These are phyloP conservation scores for Hirsutella minnesotensis DNA, from an alignment of 2,329 filamentous ascomycete species.

Conservation along the genomic window DNA sequence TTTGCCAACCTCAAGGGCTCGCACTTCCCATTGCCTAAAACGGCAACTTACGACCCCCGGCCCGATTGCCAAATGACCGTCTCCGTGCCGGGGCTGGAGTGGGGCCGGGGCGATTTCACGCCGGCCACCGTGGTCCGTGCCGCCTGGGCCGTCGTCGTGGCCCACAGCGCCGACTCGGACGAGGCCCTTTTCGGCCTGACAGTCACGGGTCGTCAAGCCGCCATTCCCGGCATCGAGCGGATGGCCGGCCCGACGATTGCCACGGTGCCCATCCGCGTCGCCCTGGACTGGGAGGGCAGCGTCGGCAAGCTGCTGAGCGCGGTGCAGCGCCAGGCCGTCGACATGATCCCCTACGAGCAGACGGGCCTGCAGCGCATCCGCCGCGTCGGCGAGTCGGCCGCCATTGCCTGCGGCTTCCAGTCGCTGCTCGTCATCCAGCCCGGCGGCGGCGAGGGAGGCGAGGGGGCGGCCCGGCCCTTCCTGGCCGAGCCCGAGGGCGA, in stretches of 20 bases:
- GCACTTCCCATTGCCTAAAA: constrained; percentile 4
- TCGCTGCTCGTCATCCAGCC: constrained; percentile 9
- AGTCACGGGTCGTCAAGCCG: constrained; percentile 14
- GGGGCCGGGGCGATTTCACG: constrained; percentile 7
- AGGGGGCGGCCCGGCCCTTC: neutral
- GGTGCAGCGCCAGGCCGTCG: constrained; percentile 13
- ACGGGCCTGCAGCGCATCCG: constrained; percentile 17
- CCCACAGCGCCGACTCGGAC: constrained; percentile 19
- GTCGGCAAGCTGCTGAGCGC: neutral
- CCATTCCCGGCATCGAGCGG: constrained; percentile 12
- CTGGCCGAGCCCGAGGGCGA: constrained; percentile 1
- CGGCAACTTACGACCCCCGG: constrained; percentile 2
- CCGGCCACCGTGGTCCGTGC: constrained; percentile 13
- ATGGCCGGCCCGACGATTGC: constrained; percentile 16
- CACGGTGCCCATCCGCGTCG: constrained; percentile 12
- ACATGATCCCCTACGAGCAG: constrained; percentile 16
- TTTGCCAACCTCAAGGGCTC: constrained; percentile 15
- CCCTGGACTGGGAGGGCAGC: constrained; percentile 3
- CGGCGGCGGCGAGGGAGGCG: neutral
- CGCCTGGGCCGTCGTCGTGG: constrained; percentile 20
- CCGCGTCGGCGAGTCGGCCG: constrained; percentile 3
- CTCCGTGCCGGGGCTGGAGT: constrained; percentile 2
- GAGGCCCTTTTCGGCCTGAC: constrained; percentile 19
- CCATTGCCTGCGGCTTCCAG: constrained; percentile 6
- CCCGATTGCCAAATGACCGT: constrained; percentile 2